phyloP scores from a whole-genome alignment of 352 stramenopile genomes.

The Stramenopiles sp. region DNA sequence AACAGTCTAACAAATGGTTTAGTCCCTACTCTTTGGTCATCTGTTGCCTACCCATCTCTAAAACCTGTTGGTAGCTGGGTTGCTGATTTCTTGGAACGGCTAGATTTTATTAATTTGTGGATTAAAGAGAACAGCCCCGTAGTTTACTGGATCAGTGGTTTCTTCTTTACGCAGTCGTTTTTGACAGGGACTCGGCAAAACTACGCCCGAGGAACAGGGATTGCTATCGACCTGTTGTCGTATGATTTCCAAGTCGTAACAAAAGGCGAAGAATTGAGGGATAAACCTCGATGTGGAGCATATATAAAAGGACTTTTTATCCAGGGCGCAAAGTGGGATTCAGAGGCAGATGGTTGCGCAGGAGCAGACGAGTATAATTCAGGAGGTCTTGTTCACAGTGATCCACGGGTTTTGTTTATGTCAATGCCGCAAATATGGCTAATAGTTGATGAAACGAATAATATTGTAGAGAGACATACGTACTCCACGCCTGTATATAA shows the following conservation, averaged over 20 bases:
- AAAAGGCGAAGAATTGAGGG: constrained; percentile 33
- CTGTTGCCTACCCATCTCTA: constrained; percentile 64
- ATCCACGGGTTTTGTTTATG: constrained; percentile 64
- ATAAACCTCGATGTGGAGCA: constrained; percentile 29
- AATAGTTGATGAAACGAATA: constrained; percentile 41
- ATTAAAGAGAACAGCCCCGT: constrained; percentile 44
- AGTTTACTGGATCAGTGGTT: constrained; percentile 68
- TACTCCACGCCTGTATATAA: constrained; percentile 85
- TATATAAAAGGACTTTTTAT: constrained; percentile 84
- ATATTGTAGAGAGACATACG: constrained; percentile 35
- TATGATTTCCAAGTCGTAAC: constrained; percentile 60
- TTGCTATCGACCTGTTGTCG: constrained; percentile 74
- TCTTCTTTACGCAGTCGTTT: constrained; percentile 85
- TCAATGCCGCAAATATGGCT: constrained; percentile 54
- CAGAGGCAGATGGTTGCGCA: constrained; percentile 37
- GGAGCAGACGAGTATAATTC: constrained; percentile 46
- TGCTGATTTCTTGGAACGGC: constrained; percentile 66
- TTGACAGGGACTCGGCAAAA: constrained; percentile 82
- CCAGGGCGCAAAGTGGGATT: constrained; percentile 69
- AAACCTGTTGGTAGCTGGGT: constrained; percentile 74
- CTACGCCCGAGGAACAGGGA: constrained; percentile 75
- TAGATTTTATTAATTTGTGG: constrained; percentile 57
- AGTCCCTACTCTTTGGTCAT: constrained; percentile 56
- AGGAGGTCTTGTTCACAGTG: constrained; percentile 42
- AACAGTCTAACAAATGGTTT: constrained; percentile 64